Evolutionary conservation across 116 monocot genomes (phyloP).

Genomic region (Phalaenopsis hybrid): DNA sequence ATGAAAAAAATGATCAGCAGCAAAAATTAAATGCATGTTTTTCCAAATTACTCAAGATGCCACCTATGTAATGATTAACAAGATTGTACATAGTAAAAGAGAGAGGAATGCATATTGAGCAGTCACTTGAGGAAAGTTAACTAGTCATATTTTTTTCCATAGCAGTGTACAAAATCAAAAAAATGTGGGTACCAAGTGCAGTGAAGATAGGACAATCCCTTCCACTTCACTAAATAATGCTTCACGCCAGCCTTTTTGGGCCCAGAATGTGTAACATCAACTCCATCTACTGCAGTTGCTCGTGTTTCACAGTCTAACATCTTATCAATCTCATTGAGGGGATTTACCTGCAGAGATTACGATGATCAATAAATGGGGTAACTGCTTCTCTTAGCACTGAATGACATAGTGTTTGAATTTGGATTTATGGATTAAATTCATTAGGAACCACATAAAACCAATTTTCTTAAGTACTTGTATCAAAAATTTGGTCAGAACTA

Average conservation of each 20-base stretch:
- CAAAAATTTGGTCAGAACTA: not conserved
- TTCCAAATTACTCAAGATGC: not conserved
- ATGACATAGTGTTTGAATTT: not conserved
- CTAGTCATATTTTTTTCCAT: not conserved
- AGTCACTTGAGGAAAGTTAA: not conserved
- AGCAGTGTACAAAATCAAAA: not conserved
- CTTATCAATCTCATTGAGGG: conserved; percentile 72
- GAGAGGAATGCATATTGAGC: not conserved
- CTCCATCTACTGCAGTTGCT: conserved; percentile 21
- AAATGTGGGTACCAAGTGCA: conserved; percentile 57
- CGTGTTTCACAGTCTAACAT: conserved; percentile 75
- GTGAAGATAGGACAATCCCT: conserved; percentile 85
- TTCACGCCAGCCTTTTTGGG: conserved; percentile 43
- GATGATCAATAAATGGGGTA: not conserved
- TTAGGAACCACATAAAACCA: not conserved
- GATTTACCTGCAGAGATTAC: conserved; percentile 52
- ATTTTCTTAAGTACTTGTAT: not conserved
- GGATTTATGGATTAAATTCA: not conserved
- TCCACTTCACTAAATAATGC: conserved; percentile 96
- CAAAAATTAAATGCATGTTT: not conserved
- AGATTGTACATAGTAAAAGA: not conserved
- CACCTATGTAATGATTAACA: not conserved
- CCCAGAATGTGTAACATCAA: conserved; percentile 32
- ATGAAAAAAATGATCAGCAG: not conserved
- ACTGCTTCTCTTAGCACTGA: not conserved